phyloP scores from a whole-genome alignment of 2,329 filamentous ascomycete genomes.

The Aspergillus hortae region DNA sequence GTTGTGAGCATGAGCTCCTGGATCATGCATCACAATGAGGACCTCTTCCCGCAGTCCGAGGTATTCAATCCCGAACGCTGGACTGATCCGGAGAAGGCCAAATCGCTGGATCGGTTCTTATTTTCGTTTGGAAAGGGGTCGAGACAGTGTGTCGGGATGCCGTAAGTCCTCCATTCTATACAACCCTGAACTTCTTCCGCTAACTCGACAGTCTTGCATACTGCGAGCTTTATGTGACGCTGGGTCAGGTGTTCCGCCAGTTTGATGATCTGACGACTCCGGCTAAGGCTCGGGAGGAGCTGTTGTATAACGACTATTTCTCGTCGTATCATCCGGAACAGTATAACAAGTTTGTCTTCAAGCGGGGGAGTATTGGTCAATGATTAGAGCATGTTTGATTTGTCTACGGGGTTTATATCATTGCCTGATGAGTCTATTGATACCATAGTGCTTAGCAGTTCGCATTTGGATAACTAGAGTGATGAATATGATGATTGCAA shows the following conservation, averaged over 20 bases:
- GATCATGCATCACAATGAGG: slow-evolving; percentile 29
- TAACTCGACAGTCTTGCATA: slow-evolving; percentile 27
- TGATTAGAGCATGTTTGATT: background rate
- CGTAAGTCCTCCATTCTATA: slow-evolving; percentile 12
- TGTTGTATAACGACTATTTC: slow-evolving; percentile 30
- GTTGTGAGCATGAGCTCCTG: slow-evolving; percentile 33
- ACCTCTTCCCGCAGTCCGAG: slow-evolving; percentile 30
- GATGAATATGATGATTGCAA: no score
- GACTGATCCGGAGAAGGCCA: slow-evolving; percentile 17
- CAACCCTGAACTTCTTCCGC: no score
- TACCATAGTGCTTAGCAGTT: background rate
- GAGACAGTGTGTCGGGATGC: slow-evolving; percentile 34
- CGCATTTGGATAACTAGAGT: no score
- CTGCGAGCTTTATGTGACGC: slow-evolving; percentile 31
- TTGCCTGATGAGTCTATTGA: background rate
- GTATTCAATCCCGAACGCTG: slow-evolving; percentile 37
- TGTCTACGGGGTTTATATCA: background rate
- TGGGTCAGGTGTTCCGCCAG: slow-evolving; percentile 28
- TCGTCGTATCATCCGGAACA: slow-evolving; percentile 18
- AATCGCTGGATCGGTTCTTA: slow-evolving; percentile 27
- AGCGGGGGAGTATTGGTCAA: background rate
- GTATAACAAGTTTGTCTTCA: slow-evolving; percentile 21
- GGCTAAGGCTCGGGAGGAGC: slow-evolving; percentile 17
- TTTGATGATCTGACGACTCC: slow-evolving; percentile 21
- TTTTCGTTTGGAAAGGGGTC: slow-evolving; percentile 37